These are phyloP conservation scores for Verticillium klebahnii DNA, from an alignment of 2,329 filamentous ascomycete species.

Conservation along the genomic window DNA sequence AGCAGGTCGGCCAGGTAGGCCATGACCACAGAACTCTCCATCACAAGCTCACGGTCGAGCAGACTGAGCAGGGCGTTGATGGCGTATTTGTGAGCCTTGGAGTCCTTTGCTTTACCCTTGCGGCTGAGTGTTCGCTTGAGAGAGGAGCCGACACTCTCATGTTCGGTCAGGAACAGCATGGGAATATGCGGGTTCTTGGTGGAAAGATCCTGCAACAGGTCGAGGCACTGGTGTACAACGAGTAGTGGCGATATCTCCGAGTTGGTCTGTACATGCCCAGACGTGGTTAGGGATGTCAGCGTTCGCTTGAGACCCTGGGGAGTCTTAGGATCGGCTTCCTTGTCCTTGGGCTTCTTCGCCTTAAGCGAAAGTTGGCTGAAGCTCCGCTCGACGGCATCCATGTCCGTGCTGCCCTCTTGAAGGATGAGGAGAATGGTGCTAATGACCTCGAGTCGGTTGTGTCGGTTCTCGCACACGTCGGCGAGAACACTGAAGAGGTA, in stretches of 20 bases:
- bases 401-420: slow-evolving; percentile 90
- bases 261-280: slow-evolving; percentile 51
- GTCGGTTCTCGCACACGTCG: slow-evolving; percentile 93
- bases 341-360: slow-evolving; percentile 73
- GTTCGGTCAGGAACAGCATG: slow-evolving; percentile 90
- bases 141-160: slow-evolving; percentile 69
- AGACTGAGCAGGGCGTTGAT: slow-evolving; percentile 86
- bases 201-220: slow-evolving; percentile 77
- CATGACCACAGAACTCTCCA: slow-evolving; percentile 97
- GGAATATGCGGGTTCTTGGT: slow-evolving; percentile 82
- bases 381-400: slow-evolving; percentile 89
- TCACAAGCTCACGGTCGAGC: slow-evolving; percentile 89
- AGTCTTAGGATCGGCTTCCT: slow-evolving; percentile 62
- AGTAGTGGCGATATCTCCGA: slow-evolving; percentile 90
- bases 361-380: slow-evolving; percentile 90
- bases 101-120: slow-evolving; percentile 77
- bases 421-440: slow-evolving; percentile 89
- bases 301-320: slow-evolving; percentile 76
- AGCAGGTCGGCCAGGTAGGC: slow-evolving; percentile 84
- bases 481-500: slow-evolving; percentile 84
- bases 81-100: slow-evolving; percentile 79
- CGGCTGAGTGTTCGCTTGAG: slow-evolving; percentile 72
- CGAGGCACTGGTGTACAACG: slow-evolving; percentile 92
- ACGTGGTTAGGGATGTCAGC: slow-evolving; percentile 51
- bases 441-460: slow-evolving; percentile 90